Evolutionary conservation across 352 stramenopile genomes (phyloP).

Genomic region (Phytophthora pinifolia): DNA sequence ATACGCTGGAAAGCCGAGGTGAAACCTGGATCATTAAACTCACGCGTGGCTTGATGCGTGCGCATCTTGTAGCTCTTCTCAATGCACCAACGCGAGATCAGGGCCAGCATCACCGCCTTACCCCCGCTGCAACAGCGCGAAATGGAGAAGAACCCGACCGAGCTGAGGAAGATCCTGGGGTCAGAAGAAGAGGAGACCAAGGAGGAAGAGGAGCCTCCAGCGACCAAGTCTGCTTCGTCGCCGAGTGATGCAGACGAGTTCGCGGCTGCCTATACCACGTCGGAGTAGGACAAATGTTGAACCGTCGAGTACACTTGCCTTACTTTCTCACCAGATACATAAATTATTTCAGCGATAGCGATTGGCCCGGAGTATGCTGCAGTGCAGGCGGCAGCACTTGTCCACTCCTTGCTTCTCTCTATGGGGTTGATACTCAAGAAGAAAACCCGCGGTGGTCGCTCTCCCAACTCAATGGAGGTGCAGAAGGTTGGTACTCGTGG

Average conservation of each 20-base stretch:
- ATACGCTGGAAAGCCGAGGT: too few relatives aligned
- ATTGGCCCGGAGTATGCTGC: too few relatives aligned
- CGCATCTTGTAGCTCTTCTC: conserved; percentile 41
- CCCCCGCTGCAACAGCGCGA: conserved; percentile 36
- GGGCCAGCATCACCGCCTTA: conserved; percentile 10
- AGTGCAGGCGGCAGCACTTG: too few relatives aligned
- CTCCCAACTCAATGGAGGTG: conserved; percentile 51
- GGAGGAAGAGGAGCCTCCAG: conserved; percentile 27
- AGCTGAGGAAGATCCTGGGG: conserved; percentile 59
- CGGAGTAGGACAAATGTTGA: conserved; percentile 2
- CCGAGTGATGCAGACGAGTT: conserved; percentile 5
- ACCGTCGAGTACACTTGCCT: background rate
- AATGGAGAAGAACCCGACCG: conserved; percentile 38
- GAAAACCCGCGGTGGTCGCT: conserved; percentile 11
- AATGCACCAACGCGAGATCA: conserved; percentile 51
- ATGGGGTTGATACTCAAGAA: background rate
- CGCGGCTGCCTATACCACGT: conserved; percentile 1
- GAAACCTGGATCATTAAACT: background rate
- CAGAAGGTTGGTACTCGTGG: conserved; percentile 65
- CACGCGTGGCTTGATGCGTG: background rate
- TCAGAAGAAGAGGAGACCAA: conserved; percentile 67
- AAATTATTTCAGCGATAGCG: conserved; percentile 29
- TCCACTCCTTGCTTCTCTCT: too few relatives aligned
- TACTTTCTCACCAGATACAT: conserved; percentile 19
- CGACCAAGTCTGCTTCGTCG: conserved; percentile 3